Conservation (phyloP, 2,329 filamentous ascomycete genomes). For the Monilinia fructigena region DNA sequence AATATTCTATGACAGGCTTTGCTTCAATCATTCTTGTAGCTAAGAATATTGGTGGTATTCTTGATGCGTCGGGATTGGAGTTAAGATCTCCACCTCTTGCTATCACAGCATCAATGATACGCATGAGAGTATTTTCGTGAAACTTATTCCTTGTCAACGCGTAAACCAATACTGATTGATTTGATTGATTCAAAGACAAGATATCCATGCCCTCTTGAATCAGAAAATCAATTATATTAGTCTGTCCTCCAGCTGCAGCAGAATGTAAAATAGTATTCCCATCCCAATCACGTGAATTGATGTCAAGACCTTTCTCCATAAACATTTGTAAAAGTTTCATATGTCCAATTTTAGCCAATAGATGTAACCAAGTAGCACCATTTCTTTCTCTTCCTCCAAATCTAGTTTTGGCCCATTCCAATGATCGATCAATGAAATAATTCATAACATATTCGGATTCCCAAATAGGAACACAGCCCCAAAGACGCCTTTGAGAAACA, state of each 20-base stretch:
- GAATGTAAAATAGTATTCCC: conserved; percentile 18
- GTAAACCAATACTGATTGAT: conserved; percentile 18
- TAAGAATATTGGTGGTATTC: conserved; percentile 15
- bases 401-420: conserved; percentile 17
- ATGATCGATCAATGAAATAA: conserved; percentile 13
- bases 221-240: conserved; percentile 4
- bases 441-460: conserved; percentile 17
- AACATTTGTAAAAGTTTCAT: conserved; percentile 15
- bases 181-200: not conserved
- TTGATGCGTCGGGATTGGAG: not conserved
- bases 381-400: conserved; percentile 23
- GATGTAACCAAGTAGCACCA: conserved; percentile 23
- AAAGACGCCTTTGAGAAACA: conserved; percentile 20
- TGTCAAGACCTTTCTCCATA: conserved; percentile 12
- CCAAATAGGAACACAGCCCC: conserved; percentile 13
- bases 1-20: conserved; percentile 4
- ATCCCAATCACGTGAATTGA: conserved; percentile 20
- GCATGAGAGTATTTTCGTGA: not conserved
- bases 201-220: conserved; percentile 7
- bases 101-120: conserved; percentile 7
- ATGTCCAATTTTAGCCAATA: conserved; percentile 14
- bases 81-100: conserved; percentile 17
- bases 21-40: not conserved
- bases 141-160: not conserved
- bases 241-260: conserved; percentile 1